phyloP scores from a whole-genome alignment of 192 early-diverging fungal genomes.

The Coemansia sp. region DNA sequence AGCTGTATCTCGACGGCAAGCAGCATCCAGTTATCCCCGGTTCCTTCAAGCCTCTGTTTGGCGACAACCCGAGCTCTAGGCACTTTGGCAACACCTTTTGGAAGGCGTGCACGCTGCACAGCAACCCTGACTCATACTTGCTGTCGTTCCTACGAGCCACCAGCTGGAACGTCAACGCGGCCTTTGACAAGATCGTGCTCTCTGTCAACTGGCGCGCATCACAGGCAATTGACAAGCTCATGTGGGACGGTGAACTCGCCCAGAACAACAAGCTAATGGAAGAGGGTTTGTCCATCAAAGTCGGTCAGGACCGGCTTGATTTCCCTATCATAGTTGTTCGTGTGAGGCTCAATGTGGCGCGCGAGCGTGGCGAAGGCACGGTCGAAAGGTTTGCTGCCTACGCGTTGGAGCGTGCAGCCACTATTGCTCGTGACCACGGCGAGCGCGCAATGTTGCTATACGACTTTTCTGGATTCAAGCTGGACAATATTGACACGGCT shows the following conservation, averaged over 20 bases:
- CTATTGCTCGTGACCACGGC: slow-evolving; percentile 24
- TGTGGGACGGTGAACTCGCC: slow-evolving; percentile 63
- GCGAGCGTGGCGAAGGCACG: slow-evolving; percentile 28
- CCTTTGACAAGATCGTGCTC: slow-evolving; percentile 66
- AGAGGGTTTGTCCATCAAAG: slow-evolving; percentile 51
- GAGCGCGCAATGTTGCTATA: slow-evolving; percentile 68
- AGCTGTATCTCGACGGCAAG: slow-evolving; percentile 39
- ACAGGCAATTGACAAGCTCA: slow-evolving; percentile 61
- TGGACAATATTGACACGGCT: slow-evolving; percentile 73
- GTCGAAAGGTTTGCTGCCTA: slow-evolving; percentile 29
- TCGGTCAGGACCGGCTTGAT: slow-evolving; percentile 56
- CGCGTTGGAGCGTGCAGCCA: slow-evolving; percentile 31
- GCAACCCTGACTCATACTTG: slow-evolving; percentile 69
- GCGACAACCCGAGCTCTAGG: slow-evolving; percentile 17
- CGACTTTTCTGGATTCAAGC: slow-evolving; percentile 71
- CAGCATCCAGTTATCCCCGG: slow-evolving; percentile 21
- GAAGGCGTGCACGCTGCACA: slow-evolving; percentile 35
- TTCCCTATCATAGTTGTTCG: slow-evolving; percentile 51
- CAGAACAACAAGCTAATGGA: slow-evolving; percentile 50
- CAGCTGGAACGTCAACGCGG: slow-evolving; percentile 76
- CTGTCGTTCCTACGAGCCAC: slow-evolving; percentile 78
- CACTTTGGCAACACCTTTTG: slow-evolving; percentile 41
- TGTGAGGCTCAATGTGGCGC: slow-evolving; percentile 26
- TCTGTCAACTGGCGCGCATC: slow-evolving; percentile 74
- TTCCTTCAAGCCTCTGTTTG: slow-evolving; percentile 41